These are phyloP conservation scores for Penicillium verrucosum DNA, from an alignment of 2,329 filamentous ascomycete genomes.

Conservation along the genomic window DNA sequence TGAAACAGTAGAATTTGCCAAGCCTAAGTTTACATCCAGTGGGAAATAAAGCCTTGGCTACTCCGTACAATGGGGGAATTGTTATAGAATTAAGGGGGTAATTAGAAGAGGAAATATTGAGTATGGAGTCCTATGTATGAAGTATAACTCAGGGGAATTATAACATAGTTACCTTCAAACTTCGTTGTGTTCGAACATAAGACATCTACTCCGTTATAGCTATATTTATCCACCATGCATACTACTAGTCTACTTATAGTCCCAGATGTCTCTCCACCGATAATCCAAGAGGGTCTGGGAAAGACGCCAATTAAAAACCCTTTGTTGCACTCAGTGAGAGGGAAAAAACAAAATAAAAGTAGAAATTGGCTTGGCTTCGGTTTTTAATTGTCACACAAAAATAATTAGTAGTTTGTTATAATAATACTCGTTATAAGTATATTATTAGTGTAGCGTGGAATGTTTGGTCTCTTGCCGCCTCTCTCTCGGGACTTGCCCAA, in stretches of 20 bases:
- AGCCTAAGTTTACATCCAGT: not conserved
- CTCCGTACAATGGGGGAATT: not conserved
- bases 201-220: not conserved
- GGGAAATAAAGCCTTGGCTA: not conserved
- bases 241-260: conserved; percentile 6
- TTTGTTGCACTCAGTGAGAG: not conserved
- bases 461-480: not conserved
- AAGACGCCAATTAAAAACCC: not conserved
- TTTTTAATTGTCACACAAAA: not conserved
- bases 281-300: not conserved
- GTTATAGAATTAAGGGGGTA: not conserved
- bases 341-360: not conserved
- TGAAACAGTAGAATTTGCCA: not conserved
- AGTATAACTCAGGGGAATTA: not conserved
- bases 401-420: not conserved
- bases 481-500: not conserved
- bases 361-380: not conserved
- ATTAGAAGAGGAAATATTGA: not conserved
- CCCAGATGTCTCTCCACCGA: conserved; percentile 6
- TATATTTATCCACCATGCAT: not conserved
- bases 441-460: not conserved
- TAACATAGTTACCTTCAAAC: not conserved
- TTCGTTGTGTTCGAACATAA: not conserved
- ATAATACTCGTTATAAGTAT: not conserved
- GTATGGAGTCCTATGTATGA: not conserved